These are phyloP conservation scores for Boletus reticulatus DNA, from an alignment of 768 basidiomycete species.

Conservation along the genomic window DNA sequence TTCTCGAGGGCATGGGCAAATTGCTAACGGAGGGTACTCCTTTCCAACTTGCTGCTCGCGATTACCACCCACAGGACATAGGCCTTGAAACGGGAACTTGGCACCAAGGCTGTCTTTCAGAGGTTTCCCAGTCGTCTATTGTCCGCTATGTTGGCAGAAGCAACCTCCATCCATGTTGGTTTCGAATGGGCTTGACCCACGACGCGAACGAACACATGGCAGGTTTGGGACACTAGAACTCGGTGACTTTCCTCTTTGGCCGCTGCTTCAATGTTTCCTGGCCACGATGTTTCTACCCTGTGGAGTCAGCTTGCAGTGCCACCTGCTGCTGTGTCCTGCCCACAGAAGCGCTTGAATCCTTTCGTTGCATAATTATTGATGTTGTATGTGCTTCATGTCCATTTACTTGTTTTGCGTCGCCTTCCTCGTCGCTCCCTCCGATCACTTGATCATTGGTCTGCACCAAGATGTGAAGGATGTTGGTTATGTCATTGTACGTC, in stretches of 20 bases:
- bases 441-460: slow-evolving; percentile 30
- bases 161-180: slow-evolving; percentile 20
- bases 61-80: slow-evolving; percentile 26
- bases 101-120: slow-evolving; percentile 12
- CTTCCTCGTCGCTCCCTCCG: slow-evolving; percentile 22
- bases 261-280: slow-evolving; percentile 21
- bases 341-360: slow-evolving; percentile 32
- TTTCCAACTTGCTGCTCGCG: slow-evolving; percentile 21
- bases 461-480: slow-evolving; percentile 96
- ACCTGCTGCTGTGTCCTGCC: slow-evolving; percentile 27
- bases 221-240: slow-evolving; percentile 24
- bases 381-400: slow-evolving; percentile 33
- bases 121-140: slow-evolving; percentile 22
- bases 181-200: slow-evolving; percentile 22
- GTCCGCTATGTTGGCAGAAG: slow-evolving; percentile 19
- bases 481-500: slow-evolving; percentile 89
- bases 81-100: slow-evolving; percentile 23
- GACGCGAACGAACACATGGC: slow-evolving; percentile 20
- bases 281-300: slow-evolving; percentile 23
- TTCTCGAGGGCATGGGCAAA: slow-evolving; percentile 19
- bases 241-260: slow-evolving; percentile 23
- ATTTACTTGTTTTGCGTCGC: slow-evolving; percentile 9
- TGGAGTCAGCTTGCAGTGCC: slow-evolving; percentile 13
- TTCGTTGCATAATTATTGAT: slow-evolving; percentile 31
- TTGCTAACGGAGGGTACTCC: slow-evolving; percentile 17